A percentile compares a stretch with the other conserved stretches of the same genome.
These are phyloP conservation scores for Elsinoe necatrix DNA, from an alignment of 2,329 filamentous ascomycete species.

Conservation along the genomic window DNA sequence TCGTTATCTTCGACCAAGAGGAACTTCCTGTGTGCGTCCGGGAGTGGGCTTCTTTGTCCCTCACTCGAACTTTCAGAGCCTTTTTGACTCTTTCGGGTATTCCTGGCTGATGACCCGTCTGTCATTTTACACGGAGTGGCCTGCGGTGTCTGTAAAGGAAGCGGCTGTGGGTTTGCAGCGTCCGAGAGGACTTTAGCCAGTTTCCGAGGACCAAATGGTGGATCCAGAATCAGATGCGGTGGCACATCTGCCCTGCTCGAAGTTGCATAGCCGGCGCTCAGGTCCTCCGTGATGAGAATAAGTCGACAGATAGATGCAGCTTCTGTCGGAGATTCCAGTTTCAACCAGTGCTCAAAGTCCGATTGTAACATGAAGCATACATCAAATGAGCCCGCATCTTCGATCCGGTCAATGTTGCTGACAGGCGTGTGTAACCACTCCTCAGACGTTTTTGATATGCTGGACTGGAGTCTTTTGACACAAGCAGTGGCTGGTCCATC, in stretches of 20 bases:
- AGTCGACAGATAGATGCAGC: background rate
- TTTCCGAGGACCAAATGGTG: conserved; percentile 22
- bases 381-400: background rate
- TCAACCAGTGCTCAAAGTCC: conserved; percentile 16
- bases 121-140: background rate
- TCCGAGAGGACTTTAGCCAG: conserved; percentile 19
- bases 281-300: background rate
- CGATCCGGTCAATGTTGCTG: background rate
- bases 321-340: background rate
- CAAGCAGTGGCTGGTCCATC: background rate
- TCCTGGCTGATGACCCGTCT: background rate
- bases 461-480: background rate
- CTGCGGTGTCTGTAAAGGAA: too few relatives aligned
- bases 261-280: background rate
- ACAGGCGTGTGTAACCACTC: conserved; percentile 12
- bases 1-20: conserved; percentile 30
- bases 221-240: background rate
- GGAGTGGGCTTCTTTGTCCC: background rate
- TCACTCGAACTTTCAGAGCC: background rate
- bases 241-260: background rate
- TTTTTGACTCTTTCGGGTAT: background rate
- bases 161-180: background rate
- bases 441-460: conserved; percentile 7
- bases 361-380: conserved; percentile 15
- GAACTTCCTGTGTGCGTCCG: conserved; percentile 15